Evolutionary conservation across 148 eudicot species (phyloP), one percentile per base, ranked within the genome.

Genomic region (Beta vulgaris): DNA sequence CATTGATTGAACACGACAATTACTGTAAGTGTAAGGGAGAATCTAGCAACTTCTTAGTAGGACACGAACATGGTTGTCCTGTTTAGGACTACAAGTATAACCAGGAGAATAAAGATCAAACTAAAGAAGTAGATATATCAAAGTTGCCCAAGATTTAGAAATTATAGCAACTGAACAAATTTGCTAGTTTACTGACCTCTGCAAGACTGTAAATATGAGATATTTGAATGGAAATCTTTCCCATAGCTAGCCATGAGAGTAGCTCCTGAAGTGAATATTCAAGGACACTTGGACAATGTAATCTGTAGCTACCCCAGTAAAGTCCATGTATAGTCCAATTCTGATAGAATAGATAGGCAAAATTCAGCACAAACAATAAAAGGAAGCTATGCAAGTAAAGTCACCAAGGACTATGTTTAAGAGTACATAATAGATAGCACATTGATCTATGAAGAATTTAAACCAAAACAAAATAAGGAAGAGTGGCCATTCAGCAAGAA

Each of bases 321-420:
- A 95, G 92, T 63, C 99, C 97, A 86, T 95, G 99, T 69, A 92
- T 58, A 43, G 99, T 95, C 99, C 99, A 95, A 77, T 95, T 95
- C 99, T 95, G 91, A 44, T 73, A 19, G 54, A 71, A 16, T 34
- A 31, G 32, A 68, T 18, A 66, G 34, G 11, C 74, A 76, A 63
- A 23, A 25, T n/a, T 68, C 25, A 70, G 14, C 54, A 77, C 4
- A 79, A 43, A 19, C 28, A n/a, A 73, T n/a, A 48, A 54, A 72
- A 71, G 36, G 8, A 49, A 75, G 51, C 3, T 46, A 5, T 25
- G 35, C 9, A 73, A 34, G 28, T 11, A 23, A 35, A 44, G 21
- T 14, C 35, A 5, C 15, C 21, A 43, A 46, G 25, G 21, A 29
- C 26, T 23, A 40, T 37, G 25, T 53, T 43, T 14, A 39, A 54